Conservation (phyloP, 768 basidiomycete species). For the Pholiota conissans region DNA sequence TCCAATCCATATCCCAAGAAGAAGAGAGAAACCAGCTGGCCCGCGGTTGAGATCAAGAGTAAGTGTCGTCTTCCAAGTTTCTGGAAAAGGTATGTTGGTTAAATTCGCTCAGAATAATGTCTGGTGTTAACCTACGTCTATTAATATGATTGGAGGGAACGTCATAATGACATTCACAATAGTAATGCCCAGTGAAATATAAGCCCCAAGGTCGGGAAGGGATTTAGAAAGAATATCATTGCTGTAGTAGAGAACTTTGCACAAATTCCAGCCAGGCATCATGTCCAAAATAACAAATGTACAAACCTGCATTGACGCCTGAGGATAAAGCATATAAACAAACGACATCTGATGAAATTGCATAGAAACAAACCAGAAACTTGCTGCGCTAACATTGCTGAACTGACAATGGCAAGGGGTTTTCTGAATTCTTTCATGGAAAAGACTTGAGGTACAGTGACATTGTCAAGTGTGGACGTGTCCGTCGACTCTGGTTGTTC, state of each 20-base stretch:
- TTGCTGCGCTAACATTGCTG: constrained; percentile 79
- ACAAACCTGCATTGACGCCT: constrained; percentile 76
- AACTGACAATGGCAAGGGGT: constrained; percentile 65
- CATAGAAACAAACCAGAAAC: constrained; percentile 56
- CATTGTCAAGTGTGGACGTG: constrained; percentile 22
- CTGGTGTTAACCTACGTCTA: constrained; percentile 58
- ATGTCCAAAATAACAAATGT: background rate
- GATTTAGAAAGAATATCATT: constrained; percentile 83
- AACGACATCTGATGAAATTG: background rate
- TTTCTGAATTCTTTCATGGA: constrained; percentile 51
- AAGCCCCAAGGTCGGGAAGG: constrained; percentile 76
- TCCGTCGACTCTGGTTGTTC: constrained; percentile 22
- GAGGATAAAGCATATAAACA: constrained; percentile 1
- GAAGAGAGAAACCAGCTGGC: constrained; percentile 65
- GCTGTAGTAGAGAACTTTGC: constrained; percentile 83
- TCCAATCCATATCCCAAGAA: constrained; percentile 74
- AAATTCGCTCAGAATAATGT: background rate
- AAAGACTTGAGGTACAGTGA: constrained; percentile 57
- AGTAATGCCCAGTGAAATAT: constrained; percentile 83
- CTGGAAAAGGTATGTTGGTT: constrained; percentile 33
- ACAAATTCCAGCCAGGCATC: background rate
- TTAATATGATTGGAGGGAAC: constrained; percentile 83
- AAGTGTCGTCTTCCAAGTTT: constrained; percentile 72
- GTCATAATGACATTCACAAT: constrained; percentile 83
- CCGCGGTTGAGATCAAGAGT: constrained; percentile 63